Evolutionary conservation across 2,329 filamentous ascomycete species (phyloP).

Genomic region (Scedosporium boydii): DNA sequence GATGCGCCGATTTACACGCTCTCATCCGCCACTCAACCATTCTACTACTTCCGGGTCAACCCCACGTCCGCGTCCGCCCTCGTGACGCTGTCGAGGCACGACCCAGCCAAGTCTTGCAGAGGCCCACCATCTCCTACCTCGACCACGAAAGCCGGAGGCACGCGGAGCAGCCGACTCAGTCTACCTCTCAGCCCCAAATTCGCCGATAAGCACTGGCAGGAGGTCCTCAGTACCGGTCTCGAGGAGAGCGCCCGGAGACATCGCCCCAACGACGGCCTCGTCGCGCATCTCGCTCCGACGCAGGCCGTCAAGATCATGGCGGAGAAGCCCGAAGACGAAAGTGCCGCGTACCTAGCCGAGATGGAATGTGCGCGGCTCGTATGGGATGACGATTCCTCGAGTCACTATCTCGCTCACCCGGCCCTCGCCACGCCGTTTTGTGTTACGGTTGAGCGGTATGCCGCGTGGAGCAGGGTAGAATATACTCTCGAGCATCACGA

Average conservation of each 20-base stretch:
- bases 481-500: slow-evolving; percentile 59
- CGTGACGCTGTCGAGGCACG: slow-evolving; percentile 48
- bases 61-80: slow-evolving; percentile 55
- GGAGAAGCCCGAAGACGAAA: slow-evolving; percentile 38
- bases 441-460: slow-evolving; percentile 47
- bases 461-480: slow-evolving; percentile 51
- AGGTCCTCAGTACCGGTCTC: slow-evolving; percentile 47
- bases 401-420: slow-evolving; percentile 54
- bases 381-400: slow-evolving; percentile 55
- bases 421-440: slow-evolving; percentile 55
- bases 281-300: slow-evolving; percentile 59
- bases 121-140: slow-evolving; percentile 20
- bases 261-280: slow-evolving; percentile 50
- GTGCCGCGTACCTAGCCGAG: slow-evolving; percentile 53
- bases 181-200: slow-evolving; percentile 14
- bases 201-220: slow-evolving; percentile 43
- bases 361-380: slow-evolving; percentile 61
- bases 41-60: slow-evolving; percentile 57
- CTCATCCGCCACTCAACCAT: slow-evolving; percentile 50
- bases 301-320: slow-evolving; percentile 55
- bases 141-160: slow-evolving; percentile 11
- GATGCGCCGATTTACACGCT: slow-evolving; percentile 60
- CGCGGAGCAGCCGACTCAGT: slow-evolving; percentile 17
- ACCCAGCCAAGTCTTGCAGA: slow-evolving; percentile 49
- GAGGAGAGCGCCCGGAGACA: slow-evolving; percentile 44